Evolutionary conservation across 179 eudicot species (phyloP).

Genomic region (Silene noctiflora): DNA sequence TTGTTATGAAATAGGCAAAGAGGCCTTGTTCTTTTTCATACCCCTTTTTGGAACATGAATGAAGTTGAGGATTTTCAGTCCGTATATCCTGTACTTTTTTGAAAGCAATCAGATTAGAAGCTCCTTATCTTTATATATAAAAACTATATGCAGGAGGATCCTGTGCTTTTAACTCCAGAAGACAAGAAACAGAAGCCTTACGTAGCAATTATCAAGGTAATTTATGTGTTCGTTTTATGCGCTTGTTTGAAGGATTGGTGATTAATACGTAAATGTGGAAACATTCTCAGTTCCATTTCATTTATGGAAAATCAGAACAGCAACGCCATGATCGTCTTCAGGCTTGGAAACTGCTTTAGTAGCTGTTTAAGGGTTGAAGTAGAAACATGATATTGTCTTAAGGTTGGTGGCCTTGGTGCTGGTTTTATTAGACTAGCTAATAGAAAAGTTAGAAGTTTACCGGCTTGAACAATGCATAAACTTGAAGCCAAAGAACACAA

Average conservation of each 20-base stretch:
- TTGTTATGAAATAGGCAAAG: too few relatives aligned
- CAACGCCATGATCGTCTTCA: not conserved
- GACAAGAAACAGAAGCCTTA: conserved; percentile 75
- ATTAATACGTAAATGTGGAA: not conserved
- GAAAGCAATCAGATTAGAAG: not conserved
- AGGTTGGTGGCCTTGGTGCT: not conserved
- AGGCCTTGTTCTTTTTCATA: too few relatives aligned
- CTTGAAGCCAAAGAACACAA: not conserved
- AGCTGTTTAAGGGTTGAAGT: not conserved
- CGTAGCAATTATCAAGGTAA: conserved; percentile 91
- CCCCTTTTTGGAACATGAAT: not conserved
- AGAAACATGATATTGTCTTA: not conserved
- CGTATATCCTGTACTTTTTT: too few relatives aligned
- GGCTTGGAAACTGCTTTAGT: not conserved
- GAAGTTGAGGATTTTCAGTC: not conserved
- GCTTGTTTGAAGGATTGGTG: not conserved
- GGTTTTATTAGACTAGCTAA: not conserved
- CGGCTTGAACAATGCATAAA: not conserved
- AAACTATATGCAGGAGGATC: conserved; percentile 64
- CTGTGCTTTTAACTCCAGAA: conserved; percentile 83
- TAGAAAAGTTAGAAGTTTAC: not conserved
- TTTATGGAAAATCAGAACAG: not conserved
- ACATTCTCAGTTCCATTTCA: not conserved
- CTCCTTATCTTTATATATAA: not conserved
- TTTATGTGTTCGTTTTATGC: not conserved